A percentile compares a stretch with the other conserved stretches of the same genome.
Conservation (phyloP, 2,329 filamentous ascomycete species). For the Aspergillus pseudonomiae region DNA sequence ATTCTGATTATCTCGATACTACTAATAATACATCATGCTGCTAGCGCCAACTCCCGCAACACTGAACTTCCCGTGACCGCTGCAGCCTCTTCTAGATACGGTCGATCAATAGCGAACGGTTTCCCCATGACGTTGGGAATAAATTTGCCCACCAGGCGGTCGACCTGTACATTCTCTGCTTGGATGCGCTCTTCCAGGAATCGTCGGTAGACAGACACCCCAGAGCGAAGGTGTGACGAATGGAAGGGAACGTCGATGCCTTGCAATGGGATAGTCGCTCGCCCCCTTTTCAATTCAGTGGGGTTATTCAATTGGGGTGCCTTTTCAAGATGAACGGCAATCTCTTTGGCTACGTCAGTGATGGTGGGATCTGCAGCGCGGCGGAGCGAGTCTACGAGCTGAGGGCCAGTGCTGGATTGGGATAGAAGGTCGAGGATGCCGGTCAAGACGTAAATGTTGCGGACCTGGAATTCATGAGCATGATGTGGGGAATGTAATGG, state of each 20-base stretch:
- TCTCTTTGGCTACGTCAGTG: not conserved
- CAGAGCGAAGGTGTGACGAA: not conserved
- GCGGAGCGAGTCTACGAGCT: not conserved
- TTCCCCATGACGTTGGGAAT: not conserved
- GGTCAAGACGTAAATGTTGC: not conserved
- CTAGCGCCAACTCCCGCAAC: not conserved
- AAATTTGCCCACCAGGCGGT: not conserved
- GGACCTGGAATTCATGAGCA: not conserved
- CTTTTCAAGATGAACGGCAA: not conserved
- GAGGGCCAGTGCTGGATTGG: not conserved
- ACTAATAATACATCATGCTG: not conserved
- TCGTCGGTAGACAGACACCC: not conserved
- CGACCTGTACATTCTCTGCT: not conserved
- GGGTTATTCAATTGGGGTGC: not conserved
- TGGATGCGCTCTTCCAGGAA: not conserved
- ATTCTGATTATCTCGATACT: not conserved
- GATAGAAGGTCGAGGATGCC: not conserved
- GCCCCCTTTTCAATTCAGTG: not conserved
- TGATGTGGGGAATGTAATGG: constrained; percentile 46
- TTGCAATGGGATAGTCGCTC: not conserved
- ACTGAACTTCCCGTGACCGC: not conserved
- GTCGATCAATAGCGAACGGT: not conserved
- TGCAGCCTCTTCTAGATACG: not conserved
- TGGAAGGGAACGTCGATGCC: not conserved
- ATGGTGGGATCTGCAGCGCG: not conserved